Evolutionary conservation across 176 grass and related monocot genomes (phyloP), one percentile per base, ranked within the genome.

Genomic region (Calamus simplicifolius): DNA sequence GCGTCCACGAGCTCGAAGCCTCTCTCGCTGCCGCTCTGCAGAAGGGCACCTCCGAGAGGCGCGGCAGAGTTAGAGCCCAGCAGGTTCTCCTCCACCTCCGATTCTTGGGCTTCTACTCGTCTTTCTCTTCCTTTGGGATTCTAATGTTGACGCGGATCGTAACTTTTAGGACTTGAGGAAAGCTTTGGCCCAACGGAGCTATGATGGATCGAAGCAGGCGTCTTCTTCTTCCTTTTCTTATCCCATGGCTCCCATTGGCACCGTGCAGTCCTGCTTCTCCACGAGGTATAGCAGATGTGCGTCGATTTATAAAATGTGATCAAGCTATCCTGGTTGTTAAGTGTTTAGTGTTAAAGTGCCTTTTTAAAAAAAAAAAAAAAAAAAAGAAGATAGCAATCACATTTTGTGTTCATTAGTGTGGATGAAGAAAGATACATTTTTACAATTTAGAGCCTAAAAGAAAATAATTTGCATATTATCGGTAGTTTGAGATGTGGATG

Each of bases 221-320:
- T 68, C 57, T n/a, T 58, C 56, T 3, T 18, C 67, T 18, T 13
- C 25, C 4, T 56, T 43, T 43, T 43, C 64, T 3, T 96, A 85
- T 72, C 83, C 87, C 16, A 90, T 91, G 87, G 57, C 64, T 27
- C 69, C 92, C 3, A 97, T 97, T 5, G 87, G 87, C 13, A 82
- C 27, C 0, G 87, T 85, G 35, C 69, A 71, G 56, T 97, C 92
- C 29, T 97, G 92, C 71, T 97, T 97, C 80, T 85, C 80, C 35
- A 96, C 83, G 26, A 90, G 92, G 92, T 97, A 61, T 21, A 54
- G 29, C 4, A 35, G 8, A 54, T 43, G 19, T 48, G 29, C 51
- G 12, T 43, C 35, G 35, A 43, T 10, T 43, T 43, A 13, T 10
- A 43, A 43, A 43, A 7, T 43, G 35, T 43, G 8, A 43, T 43